These are phyloP conservation scores for Ceratocystis papillata DNA, from an alignment of 2,329 filamentous ascomycete genomes.

Conservation along the genomic window DNA sequence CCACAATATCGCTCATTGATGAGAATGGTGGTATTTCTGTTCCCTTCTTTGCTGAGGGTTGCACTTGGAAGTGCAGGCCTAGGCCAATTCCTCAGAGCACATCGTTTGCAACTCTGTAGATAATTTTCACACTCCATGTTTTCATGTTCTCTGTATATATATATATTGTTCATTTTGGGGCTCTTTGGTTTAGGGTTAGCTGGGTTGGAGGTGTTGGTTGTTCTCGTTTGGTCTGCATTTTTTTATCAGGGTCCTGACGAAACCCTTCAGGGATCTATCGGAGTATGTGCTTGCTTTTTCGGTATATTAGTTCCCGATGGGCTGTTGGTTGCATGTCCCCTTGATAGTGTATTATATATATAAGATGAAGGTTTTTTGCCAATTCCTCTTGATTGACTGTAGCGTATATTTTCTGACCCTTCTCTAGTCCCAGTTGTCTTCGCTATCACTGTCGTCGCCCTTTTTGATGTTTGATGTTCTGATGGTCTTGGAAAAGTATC, in stretches of 20 bases:
- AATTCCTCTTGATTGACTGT: conserved; percentile 11
- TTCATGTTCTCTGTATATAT: not conserved
- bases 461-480: conserved; percentile 41
- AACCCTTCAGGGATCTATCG: not conserved
- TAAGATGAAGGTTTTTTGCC: not conserved
- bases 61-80: conserved; percentile 23
- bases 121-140: not conserved
- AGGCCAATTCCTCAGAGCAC: conserved; percentile 13
- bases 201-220: not conserved
- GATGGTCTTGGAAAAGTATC: conserved; percentile 40
- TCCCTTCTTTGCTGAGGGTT: conserved; percentile 25
- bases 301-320: not conserved
- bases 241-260: not conserved
- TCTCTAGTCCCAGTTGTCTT: conserved; percentile 50
- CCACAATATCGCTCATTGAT: conserved; percentile 10
- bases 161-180: not conserved
- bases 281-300: not conserved
- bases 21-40: conserved; percentile 23
- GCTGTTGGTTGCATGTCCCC: conserved; percentile 4
- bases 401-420: conserved; percentile 4
- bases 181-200: not conserved
- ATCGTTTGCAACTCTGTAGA: conserved; percentile 13
- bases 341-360: conserved; percentile 20
- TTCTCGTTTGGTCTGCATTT: not conserved
- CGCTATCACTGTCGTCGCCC: conserved; percentile 41